These are phyloP conservation scores for Olyra latifolia DNA, from an alignment of 176 grass and related monocot species.

Conservation along the genomic window DNA sequence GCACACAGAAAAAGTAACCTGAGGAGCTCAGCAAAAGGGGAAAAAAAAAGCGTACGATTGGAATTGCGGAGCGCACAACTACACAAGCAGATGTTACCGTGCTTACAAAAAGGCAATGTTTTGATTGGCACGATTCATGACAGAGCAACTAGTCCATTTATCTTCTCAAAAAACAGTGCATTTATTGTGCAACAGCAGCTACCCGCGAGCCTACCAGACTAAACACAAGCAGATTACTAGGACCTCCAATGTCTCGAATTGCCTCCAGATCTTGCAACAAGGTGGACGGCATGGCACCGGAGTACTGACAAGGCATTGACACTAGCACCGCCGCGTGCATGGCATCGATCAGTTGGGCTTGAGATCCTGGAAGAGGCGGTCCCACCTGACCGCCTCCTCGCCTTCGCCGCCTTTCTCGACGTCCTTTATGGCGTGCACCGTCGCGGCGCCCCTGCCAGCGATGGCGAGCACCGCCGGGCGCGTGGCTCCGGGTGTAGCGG, in stretches of 20 bases:
- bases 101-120: background rate
- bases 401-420: background rate
- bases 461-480: background rate
- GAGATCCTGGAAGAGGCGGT: conserved; percentile 56
- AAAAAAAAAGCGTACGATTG: background rate
- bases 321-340: background rate
- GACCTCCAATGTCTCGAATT: background rate
- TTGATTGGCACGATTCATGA: background rate
- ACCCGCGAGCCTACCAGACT: background rate
- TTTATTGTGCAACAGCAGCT: background rate
- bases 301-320: background rate
- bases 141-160: background rate
- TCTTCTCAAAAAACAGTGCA: too few species aligned
- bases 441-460: conserved; percentile 29
- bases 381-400: conserved; percentile 41
- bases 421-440: conserved; percentile 43
- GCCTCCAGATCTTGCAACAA: background rate
- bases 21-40: background rate
- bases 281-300: background rate
- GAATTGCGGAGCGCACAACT: background rate
- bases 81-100: background rate
- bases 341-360: conserved; percentile 53
- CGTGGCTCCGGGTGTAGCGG: background rate
- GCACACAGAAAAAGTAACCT: too few species aligned
- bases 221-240: background rate